Conservation (phyloP, 1,139 yeast species). For the Blastobotrys aristatus region DNA sequence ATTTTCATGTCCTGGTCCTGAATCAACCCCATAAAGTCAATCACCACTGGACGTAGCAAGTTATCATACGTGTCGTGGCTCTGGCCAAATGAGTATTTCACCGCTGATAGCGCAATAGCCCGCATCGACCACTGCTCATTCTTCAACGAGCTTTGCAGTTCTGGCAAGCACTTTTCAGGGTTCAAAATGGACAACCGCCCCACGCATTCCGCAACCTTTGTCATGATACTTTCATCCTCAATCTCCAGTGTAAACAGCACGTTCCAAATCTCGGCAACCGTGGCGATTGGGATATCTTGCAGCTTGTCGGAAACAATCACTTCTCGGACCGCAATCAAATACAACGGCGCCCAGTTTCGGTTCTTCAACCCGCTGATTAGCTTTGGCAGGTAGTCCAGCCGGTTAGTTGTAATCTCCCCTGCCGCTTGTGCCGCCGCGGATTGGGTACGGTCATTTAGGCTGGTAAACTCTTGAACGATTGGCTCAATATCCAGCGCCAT, state of each 20-base stretch:
- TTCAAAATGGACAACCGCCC: slow-evolving; percentile 34
- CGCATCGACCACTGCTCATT: slow-evolving; percentile 25
- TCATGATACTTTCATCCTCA: slow-evolving; percentile 31
- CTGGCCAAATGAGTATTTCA: slow-evolving; percentile 34
- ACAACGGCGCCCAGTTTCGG: slow-evolving; percentile 31
- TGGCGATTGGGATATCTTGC: slow-evolving; percentile 10
- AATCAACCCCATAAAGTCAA: slow-evolving; percentile 37
- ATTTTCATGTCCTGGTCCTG: slow-evolving; percentile 29
- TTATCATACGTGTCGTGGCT: slow-evolving; percentile 29
- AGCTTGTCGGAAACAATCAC: slow-evolving; percentile 28
- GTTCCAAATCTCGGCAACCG: slow-evolving; percentile 26
- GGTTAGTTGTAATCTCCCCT: slow-evolving; percentile 45
- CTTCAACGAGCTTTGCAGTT: slow-evolving; percentile 24
- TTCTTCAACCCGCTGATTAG: slow-evolving; percentile 34
- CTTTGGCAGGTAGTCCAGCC: slow-evolving; percentile 37
- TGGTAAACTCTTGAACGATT: slow-evolving; percentile 32
- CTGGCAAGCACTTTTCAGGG: slow-evolving; percentile 30
- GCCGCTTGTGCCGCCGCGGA: slow-evolving; percentile 49
- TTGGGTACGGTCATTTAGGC: slow-evolving; percentile 39
- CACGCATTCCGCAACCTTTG: slow-evolving; percentile 37
- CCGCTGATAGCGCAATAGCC: slow-evolving; percentile 35
- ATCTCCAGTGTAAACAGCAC: slow-evolving; percentile 22
- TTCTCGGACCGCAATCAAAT: slow-evolving; percentile 40
- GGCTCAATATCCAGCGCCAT: slow-evolving; percentile 29
- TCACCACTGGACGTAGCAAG: slow-evolving; percentile 32